Evolutionary conservation across 1,284 basidiomycete species (phyloP).

Genomic region (Cerioporus squamosus): DNA sequence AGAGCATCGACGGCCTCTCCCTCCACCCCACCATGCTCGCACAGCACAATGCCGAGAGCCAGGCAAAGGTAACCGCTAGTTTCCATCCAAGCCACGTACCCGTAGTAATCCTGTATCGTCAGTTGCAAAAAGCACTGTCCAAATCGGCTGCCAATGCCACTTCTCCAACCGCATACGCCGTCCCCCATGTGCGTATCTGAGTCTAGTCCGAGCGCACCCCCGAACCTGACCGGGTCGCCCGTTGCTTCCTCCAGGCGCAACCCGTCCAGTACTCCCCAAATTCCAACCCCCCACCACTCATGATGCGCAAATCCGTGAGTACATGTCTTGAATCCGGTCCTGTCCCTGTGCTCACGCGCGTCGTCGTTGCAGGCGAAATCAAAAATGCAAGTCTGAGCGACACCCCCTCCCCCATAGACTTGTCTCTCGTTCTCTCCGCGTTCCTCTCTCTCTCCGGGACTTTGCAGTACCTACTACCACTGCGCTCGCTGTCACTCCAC

Average conservation of each 20-base stretch:
- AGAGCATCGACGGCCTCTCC: slow-evolving; percentile 62
- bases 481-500: slow-evolving; percentile 18
- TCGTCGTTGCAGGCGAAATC: slow-evolving; percentile 28
- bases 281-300: slow-evolving; percentile 35
- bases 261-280: slow-evolving; percentile 29
- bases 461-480: slow-evolving; percentile 32
- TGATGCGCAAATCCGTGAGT: slow-evolving; percentile 43
- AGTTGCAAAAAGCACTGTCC: slow-evolving; percentile 37
- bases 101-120: slow-evolving; percentile 21
- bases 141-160: slow-evolving; percentile 28
- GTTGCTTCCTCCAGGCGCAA: slow-evolving; percentile 10
- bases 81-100: background rate
- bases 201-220: slow-evolving; percentile 1
- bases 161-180: slow-evolving; percentile 23
- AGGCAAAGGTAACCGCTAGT: slow-evolving; percentile 61
- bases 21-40: slow-evolving; percentile 72
- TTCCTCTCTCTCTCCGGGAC: slow-evolving; percentile 30
- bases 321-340: background rate
- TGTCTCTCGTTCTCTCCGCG: slow-evolving; percentile 1
- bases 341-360: slow-evolving; percentile 2
- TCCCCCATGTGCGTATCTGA: slow-evolving; percentile 24
- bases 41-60: slow-evolving; percentile 66
- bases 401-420: slow-evolving; percentile 19
- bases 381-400: slow-evolving; percentile 31
- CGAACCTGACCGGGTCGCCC: slow-evolving; percentile 6